Base-by-base conservation (phyloP, 352 stramenopile genomes). In the Aphanomyces euteiches region DNA sequence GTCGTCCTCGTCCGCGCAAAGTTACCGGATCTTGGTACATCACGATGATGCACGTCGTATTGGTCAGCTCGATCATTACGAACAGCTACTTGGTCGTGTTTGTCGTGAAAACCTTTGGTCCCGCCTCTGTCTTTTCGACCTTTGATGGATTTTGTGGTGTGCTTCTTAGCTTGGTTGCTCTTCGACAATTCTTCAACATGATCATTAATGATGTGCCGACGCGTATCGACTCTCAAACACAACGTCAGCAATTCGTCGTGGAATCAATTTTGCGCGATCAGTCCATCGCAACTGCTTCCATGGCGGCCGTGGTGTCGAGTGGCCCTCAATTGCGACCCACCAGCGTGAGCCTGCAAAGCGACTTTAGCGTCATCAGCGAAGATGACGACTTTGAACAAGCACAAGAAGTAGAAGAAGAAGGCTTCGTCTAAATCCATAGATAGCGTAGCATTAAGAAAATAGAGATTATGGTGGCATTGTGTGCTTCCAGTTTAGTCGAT, bases 21-120 rank as follows among this genome's bases (percentile, higher is more conserved):
- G 48, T 61, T 5, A 56, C 47, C n/a, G 10, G 15, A n/a, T 13
- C 19, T 7, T 70, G 64, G 64, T 70, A 70, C 21, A 15, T 58
- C 10, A 63, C 47, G 13, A 84, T 97, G 64, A 75, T 98, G 48
- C 82, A 96, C 69, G 77, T 81, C 36, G 92, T 98, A 38, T 82
- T 93, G 41, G 94, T 87, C 71, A 85, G 95, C 66, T 90, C 89
- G 13, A 92, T 97, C 41, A 87, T 95, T 66, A 97, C 93, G 2
- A 98, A 98, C 76, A 89, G 84, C 66, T 85, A 91, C 19, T 82
- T 98, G 8, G 90, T 98, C 74, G 90, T 96, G 64, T 98, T 97
- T 78, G 96, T 93, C 15, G 90, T 82, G 28, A 13, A 61, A 37
- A 61, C 54, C 10, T 61, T 61, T 3, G 54, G 54, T 17, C 54